These are phyloP conservation scores for Malania oleifera DNA, from an alignment of 164 flowering plant genomes.

Conservation along the genomic window DNA sequence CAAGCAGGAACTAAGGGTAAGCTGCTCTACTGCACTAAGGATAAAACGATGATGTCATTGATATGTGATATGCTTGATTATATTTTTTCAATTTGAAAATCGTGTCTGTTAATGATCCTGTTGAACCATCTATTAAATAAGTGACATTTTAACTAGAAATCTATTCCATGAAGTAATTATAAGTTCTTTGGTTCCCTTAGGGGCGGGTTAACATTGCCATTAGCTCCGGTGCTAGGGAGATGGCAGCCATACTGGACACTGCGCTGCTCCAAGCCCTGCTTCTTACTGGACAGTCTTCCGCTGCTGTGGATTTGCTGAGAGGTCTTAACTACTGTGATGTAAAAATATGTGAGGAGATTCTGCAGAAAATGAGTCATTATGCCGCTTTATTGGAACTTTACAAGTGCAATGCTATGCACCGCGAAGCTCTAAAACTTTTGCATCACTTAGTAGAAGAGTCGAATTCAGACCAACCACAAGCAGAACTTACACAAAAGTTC, in stretches of 20 bases:
- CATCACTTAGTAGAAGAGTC: constrained; percentile 77
- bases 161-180: background rate
- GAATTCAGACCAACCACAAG: constrained; percentile 40
- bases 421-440: constrained; percentile 83
- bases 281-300: constrained; percentile 82
- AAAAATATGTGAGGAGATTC: constrained; percentile 82
- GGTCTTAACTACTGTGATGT: constrained; percentile 89
- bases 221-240: constrained; percentile 87
- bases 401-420: constrained; percentile 83
- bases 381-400: constrained; percentile 74
- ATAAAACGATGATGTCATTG: background rate
- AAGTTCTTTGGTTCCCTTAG: constrained; percentile 30
- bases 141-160: background rate
- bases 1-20: no score
- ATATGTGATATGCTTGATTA: background rate
- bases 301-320: constrained; percentile 70
- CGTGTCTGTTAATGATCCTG: background rate
- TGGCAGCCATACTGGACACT: constrained; percentile 87
- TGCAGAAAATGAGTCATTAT: constrained; percentile 52
- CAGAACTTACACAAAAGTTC: constrained; percentile 49
- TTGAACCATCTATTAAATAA: background rate
- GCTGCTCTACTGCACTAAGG: no score
- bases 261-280: constrained; percentile 89
- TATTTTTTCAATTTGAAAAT: background rate
- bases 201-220: constrained; percentile 53